A percentile compares a stretch with the other conserved stretches of the same genome.
These are phyloP conservation scores for Colletotrichum theobromicola DNA, from an alignment of 2,329 filamentous ascomycete species.

Conservation along the genomic window DNA sequence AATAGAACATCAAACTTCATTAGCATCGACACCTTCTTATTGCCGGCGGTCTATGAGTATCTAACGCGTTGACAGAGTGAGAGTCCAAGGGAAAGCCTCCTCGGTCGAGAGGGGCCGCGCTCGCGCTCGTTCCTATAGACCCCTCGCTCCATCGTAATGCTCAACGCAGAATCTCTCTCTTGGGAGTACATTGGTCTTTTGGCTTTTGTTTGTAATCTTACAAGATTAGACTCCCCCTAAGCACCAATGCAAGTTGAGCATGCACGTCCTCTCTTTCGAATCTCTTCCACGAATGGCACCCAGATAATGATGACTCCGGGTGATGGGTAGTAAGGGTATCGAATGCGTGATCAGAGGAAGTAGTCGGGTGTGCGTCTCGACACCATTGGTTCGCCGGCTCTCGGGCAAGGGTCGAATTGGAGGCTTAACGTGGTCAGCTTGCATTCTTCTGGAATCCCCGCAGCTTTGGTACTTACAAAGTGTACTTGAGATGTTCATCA, in stretches of 20 bases:
- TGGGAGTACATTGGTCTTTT: slow-evolving; percentile 20
- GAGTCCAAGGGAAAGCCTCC: background rate
- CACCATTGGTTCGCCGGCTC: slow-evolving; percentile 98
- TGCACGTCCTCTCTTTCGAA: slow-evolving; percentile 17
- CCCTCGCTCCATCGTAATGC: slow-evolving; percentile 5
- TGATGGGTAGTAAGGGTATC: slow-evolving; percentile 13
- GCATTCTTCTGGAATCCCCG: background rate
- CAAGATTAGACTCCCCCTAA: slow-evolving; percentile 18
- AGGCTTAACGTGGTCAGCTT: slow-evolving; percentile 65
- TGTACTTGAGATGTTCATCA: slow-evolving; percentile 98
- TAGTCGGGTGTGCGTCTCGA: slow-evolving; percentile 98
- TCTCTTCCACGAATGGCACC: slow-evolving; percentile 2
- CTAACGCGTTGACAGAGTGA: slow-evolving; percentile 10
- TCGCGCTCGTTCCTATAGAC: background rate
- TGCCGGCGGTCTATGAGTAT: slow-evolving; percentile 22
- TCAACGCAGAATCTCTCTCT: slow-evolving; percentile 22
- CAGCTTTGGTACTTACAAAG: slow-evolving; percentile 72
- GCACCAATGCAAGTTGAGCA: slow-evolving; percentile 21
- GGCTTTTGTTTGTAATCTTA: slow-evolving; percentile 19
- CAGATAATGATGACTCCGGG: background rate
- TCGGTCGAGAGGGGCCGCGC: background rate
- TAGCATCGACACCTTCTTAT: slow-evolving; percentile 19
- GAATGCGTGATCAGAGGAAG: slow-evolving; percentile 75
- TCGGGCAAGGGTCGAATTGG: slow-evolving; percentile 98
- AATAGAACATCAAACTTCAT: slow-evolving; percentile 12